Evolutionary conservation across 2,329 filamentous ascomycete species (phyloP), one percentile per base, ranked within the genome.

Genomic region (Exophiala sp.): DNA sequence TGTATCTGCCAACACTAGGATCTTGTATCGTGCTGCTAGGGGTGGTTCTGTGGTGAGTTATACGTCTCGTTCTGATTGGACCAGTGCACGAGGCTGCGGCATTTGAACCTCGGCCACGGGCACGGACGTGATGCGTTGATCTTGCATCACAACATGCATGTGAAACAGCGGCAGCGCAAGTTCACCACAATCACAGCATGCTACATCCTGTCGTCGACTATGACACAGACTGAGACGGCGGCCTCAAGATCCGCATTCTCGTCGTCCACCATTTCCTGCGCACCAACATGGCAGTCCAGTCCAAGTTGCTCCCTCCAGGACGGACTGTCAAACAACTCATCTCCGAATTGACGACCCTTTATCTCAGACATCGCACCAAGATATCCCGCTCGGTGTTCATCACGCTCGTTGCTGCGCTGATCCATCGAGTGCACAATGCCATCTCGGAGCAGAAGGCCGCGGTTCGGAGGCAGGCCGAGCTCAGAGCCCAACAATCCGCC

Each of bases 371-470:
- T 70, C 86, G 89, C 60, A 88, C 82, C 43, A 81, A 81, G 59
- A 89, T 95, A 68, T 91, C 88, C 18, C 84, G 87, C 63, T 82
- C 81, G 57, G 81, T 95, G 60, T 95, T 94, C 73, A 73, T 95
- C 55, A 83, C 88, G 22, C 78, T 96, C 60, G 81, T 91, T 61
- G 72, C 91, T 59, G 82, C 88, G 41, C 80, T 95, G 53, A 76
- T 84, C 53, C 90, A 95, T 68, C 88, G 93, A 62, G 83, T 97
- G 47, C 88, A 90, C 62, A 83, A 88, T 78, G 90, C 91, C 61
- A 85, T 97, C 64, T 83, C 86, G 52, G 90, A 96, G 67, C 93
- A 97, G 68, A 95, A 95, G 68, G 86, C 87, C 13, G 87, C 88
- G 2, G 85, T 86, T 1, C 74, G 74, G 45, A 80, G 84, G 55